Conservation (phyloP, 1,284 basidiomycete genomes). For the Volvariella surrecta region DNA sequence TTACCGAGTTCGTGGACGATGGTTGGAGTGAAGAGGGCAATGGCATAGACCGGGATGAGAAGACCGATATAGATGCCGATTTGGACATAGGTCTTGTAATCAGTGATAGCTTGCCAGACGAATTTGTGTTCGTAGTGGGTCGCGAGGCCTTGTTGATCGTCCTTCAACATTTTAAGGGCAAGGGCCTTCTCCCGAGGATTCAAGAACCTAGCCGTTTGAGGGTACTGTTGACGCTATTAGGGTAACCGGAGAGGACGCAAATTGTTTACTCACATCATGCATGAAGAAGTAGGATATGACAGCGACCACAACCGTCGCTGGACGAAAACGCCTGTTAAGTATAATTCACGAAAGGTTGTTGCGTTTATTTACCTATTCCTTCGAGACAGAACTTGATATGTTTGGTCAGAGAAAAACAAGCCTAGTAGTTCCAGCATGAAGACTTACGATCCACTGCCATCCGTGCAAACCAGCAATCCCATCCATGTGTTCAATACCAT, state of each 20-base stretch:
- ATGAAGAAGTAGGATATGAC: conserved; percentile 25
- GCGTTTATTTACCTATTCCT: conserved; percentile 19
- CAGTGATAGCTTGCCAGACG: conserved; percentile 26
- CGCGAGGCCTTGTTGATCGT: conserved; percentile 26
- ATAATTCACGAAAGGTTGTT: neutral
- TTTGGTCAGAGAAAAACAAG: neutral
- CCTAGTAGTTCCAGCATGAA: neutral
- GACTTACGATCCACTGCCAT: conserved; percentile 35
- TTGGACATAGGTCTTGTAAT: conserved; percentile 33
- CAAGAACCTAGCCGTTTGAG: conserved; percentile 37
- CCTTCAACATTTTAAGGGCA: conserved; percentile 28
- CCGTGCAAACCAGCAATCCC: conserved; percentile 30
- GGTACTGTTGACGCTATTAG: conserved; percentile 26
- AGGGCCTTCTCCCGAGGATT: conserved; percentile 25
- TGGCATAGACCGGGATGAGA: conserved; percentile 45
- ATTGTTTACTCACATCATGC: conserved; percentile 30
- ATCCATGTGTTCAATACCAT: conserved; percentile 31
- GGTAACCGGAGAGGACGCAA: neutral
- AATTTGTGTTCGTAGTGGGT: conserved; percentile 26
- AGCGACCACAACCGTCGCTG: conserved; percentile 26
- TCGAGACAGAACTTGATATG: conserved; percentile 25
- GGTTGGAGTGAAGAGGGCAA: conserved; percentile 50
- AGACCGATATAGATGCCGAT: conserved; percentile 36
- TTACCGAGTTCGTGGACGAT: conserved; percentile 41
- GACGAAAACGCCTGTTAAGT: neutral